Conservation (phyloP, 1,139 yeast species). For the Candida glucosophila region DNA sequence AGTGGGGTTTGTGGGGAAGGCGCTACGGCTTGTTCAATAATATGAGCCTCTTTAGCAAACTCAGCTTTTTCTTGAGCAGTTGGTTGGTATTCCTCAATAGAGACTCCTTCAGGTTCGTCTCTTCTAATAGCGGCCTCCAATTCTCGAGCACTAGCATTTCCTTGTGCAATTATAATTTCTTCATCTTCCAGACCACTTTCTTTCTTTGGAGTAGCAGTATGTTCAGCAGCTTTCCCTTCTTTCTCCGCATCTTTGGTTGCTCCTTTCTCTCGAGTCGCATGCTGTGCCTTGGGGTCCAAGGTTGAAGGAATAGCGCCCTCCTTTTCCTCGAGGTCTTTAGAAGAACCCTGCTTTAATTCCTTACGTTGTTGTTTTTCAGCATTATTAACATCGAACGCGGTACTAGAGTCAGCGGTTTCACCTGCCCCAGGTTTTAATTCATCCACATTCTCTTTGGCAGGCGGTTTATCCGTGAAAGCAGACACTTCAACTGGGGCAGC, state of each 20-base stretch:
- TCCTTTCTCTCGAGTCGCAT: conserved; percentile 3
- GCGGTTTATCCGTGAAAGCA: not conserved
- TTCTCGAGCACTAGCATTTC: conserved; percentile 16
- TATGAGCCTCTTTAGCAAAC: conserved; percentile 26
- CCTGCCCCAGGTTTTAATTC: too few relatives aligned
- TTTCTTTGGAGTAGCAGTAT: too few relatives aligned
- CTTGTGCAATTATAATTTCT: conserved; percentile 35
- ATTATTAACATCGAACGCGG: too few relatives aligned
- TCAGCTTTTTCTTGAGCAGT: conserved; percentile 28
- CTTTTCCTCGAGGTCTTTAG: conserved; percentile 2
- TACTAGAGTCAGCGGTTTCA: too few relatives aligned
- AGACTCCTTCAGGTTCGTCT: conserved; percentile 28
- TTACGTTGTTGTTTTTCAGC: too few relatives aligned
- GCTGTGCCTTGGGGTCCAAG: conserved; percentile 21
- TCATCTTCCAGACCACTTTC: too few relatives aligned
- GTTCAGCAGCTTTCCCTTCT: too few relatives aligned
- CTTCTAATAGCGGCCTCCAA: conserved; percentile 31
- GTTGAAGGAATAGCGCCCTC: conserved; percentile 18
- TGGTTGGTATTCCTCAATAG: conserved; percentile 37
- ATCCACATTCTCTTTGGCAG: not conserved
- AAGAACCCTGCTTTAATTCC: too few relatives aligned
- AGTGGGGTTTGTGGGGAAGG: too few relatives aligned
- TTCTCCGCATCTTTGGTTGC: too few relatives aligned
- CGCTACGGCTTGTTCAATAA: too few relatives aligned
- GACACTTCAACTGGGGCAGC: too few relatives aligned